A percentile compares a stretch with the other conserved stretches of the same genome.
These are phyloP conservation scores for Alternaria atra DNA, from an alignment of 2,329 filamentous ascomycete species.

Conservation along the genomic window DNA sequence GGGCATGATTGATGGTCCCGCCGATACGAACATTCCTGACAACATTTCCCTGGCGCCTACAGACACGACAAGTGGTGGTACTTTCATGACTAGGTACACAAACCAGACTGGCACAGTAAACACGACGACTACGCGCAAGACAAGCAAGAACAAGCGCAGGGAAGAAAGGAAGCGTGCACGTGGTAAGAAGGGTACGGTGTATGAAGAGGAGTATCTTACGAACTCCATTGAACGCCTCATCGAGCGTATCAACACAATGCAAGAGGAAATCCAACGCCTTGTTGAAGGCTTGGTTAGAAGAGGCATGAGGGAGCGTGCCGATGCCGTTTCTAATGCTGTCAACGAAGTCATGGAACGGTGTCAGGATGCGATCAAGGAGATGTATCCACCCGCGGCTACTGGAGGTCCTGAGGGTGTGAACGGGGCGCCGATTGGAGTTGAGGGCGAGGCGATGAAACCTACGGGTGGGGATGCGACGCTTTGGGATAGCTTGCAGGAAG, in stretches of 20 bases:
- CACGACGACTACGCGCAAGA: constrained; percentile 78
- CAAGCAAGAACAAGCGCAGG: constrained; percentile 83
- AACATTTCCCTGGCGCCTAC: constrained; percentile 92
- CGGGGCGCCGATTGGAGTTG: constrained; percentile 15
- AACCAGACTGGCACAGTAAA: constrained; percentile 76
- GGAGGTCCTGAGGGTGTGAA: neutral
- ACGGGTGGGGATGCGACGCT: constrained; percentile 57
- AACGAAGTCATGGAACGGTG: constrained; percentile 78
- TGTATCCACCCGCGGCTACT: constrained; percentile 29
- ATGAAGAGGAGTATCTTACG: constrained; percentile 96
- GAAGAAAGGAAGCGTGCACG: constrained; percentile 95
- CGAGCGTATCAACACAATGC: constrained; percentile 78
- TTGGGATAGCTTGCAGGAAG: constrained; percentile 55
- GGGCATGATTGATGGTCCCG: constrained; percentile 59
- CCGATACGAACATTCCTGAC: constrained; percentile 77
- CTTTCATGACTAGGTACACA: constrained; percentile 92
- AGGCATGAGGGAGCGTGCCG: constrained; percentile 86
- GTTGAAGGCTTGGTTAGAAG: constrained; percentile 80
- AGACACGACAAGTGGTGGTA: constrained; percentile 78
- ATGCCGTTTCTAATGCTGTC: constrained; percentile 77
- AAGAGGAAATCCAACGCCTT: constrained; percentile 76
- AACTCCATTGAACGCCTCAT: constrained; percentile 85
- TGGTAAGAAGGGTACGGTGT: constrained; percentile 95
- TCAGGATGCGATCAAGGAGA: constrained; percentile 69
- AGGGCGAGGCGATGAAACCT: constrained; percentile 41